A percentile compares a stretch with the other conserved stretches of the same genome.
Evolutionary conservation across 164 flowering plant genomes (phyloP).

Genomic region (Hamamelis virginiana): DNA sequence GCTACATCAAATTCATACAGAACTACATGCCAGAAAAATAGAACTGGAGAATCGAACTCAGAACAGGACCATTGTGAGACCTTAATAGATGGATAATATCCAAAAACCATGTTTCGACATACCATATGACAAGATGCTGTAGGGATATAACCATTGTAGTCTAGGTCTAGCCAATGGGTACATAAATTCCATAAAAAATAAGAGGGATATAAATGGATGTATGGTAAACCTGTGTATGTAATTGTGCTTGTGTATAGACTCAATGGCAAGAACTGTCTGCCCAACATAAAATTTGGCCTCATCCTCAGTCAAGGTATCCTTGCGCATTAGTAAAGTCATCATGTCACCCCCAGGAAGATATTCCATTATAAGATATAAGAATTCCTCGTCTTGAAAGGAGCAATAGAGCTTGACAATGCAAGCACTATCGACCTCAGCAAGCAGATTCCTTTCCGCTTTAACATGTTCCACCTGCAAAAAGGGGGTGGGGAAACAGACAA

Average conservation of each 20-base stretch:
- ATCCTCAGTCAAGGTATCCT: constrained; percentile 89
- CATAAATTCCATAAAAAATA: too few relatives aligned
- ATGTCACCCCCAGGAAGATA: constrained; percentile 98
- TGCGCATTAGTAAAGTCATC: constrained; percentile 98
- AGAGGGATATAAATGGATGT: too few relatives aligned
- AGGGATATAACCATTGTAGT: too few relatives aligned
- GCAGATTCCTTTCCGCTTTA: constrained; percentile 93
- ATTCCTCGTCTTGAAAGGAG: constrained; percentile 96
- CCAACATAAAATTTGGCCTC: constrained; percentile 95
- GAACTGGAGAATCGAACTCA: too few relatives aligned
- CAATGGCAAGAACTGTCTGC: constrained; percentile 91
- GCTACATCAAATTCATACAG: too few relatives aligned
- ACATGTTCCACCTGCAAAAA: constrained; percentile 88
- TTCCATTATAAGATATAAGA: constrained; percentile 92
- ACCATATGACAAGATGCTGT: too few relatives aligned
- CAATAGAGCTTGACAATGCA: constrained; percentile 96
- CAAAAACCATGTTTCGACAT: too few relatives aligned
- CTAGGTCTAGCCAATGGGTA: too few relatives aligned
- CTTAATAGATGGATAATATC: too few relatives aligned
- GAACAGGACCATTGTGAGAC: too few relatives aligned
- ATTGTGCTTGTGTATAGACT: constrained; percentile 92
- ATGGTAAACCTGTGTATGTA: constrained; percentile 80
- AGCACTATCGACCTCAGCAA: constrained; percentile 94
- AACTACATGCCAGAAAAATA: too few relatives aligned
- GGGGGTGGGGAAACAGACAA: neutral